Base-by-base conservation (phyloP, 352 stramenopile species). In the Phytophthora meadii region DNA sequence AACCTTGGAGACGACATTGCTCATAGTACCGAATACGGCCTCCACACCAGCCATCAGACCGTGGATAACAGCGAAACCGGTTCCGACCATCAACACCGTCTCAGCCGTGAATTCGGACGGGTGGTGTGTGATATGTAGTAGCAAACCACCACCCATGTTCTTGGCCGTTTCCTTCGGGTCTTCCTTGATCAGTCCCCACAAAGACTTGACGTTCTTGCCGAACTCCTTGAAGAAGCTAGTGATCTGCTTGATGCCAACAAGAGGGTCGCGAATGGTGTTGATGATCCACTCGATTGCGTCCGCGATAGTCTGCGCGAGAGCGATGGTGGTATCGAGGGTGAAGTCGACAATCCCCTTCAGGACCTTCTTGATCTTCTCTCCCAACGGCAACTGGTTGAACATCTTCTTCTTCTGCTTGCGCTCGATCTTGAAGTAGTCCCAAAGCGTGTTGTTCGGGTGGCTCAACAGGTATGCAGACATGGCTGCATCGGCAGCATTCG, bases 361-460 rank as follows among this genome's bases (percentile, higher is more conserved):
- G 6, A 22, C 47, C 3, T 59, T 54, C 47, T 65, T 59, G 55
- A 70, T 37, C 5, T 25, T 17, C 15, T 60, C 34, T 5, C 28
- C 24, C 8, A 65, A 11, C 10, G 62, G 55, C 19, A 70, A 25
- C 4, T 66, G 64, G 22, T 46, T 42, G 34, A 41, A 40, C 48
- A 65, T 70, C 19, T 46, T 42, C 17, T 28, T 54, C 39, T 66
- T 67, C 30, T 67, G 63, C 27, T 48, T 50, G 3, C 57, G n/a
- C 42, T 71, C 63, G 32, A 71, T 66, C 34, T 71, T 71, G 27
- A 71, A 71, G 50, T 67, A 71, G 56, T 71, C 63, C 63, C 63
- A 71, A 17, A 71, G 39, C 0, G 63, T 71, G 51, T 71, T 71
- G 44, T 71, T 71, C 5, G 63, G 63, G 41, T 71, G 63, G 42